phyloP scores from a whole-genome alignment of 305 asterid genomes.

The Fraxinus latifolia region DNA sequence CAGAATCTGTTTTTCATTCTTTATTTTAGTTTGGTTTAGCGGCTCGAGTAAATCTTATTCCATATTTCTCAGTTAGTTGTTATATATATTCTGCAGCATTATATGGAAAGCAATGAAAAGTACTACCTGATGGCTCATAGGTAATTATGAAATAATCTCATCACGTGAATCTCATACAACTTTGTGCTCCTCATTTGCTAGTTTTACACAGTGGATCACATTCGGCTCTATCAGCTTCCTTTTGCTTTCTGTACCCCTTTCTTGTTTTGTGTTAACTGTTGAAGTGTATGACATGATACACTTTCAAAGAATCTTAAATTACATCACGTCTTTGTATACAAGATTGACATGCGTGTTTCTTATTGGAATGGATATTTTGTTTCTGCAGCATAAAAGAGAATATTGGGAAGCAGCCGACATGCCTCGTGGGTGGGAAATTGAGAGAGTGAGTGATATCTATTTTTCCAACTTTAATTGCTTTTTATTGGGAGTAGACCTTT shows the following conservation, averaged over 20 bases:
- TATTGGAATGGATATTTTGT: conserved; percentile 19
- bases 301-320: conserved; percentile 8
- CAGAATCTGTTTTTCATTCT: conserved; percentile 17
- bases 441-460: conserved; percentile 69
- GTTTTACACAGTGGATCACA: conserved; percentile 15
- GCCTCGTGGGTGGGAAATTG: conserved; percentile 84
- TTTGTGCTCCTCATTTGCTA: not conserved
- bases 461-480: conserved; percentile 9
- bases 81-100: conserved; percentile 73
- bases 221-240: conserved; percentile 10
- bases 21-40: conserved; percentile 18
- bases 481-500: not conserved
- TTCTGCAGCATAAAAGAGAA: conserved; percentile 80
- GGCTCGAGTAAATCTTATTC: not conserved
- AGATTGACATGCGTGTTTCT: conserved; percentile 16
- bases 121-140: conserved; percentile 99
- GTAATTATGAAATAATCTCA: conserved; percentile 35
- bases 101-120: conserved; percentile 98
- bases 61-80: conserved; percentile 22
- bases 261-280: not conserved
- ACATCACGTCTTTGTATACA: not conserved
- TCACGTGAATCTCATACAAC: conserved; percentile 8
- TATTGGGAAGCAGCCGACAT: conserved; percentile 67
- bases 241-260: conserved; percentile 9
- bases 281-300: conserved; percentile 10